A percentile compares a stretch with the other conserved stretches of the same genome.
These are phyloP conservation scores for Verticillium tricorpus DNA, from an alignment of 2,329 filamentous ascomycete genomes.

Conservation along the genomic window DNA sequence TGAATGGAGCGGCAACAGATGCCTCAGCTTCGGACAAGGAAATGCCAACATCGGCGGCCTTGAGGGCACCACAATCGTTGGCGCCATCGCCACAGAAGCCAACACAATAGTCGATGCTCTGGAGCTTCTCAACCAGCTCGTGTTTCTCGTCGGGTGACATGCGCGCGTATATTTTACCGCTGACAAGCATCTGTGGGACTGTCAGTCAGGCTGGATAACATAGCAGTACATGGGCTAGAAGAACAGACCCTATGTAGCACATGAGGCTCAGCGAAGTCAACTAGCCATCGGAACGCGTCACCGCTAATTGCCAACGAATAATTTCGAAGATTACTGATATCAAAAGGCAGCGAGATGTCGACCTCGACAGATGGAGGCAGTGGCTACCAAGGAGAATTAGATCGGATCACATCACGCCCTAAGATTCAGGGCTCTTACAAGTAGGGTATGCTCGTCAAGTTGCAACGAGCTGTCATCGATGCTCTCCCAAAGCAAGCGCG, in stretches of 20 bases:
- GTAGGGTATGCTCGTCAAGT: slow-evolving; percentile 74
- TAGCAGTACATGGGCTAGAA: neutral
- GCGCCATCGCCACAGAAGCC: slow-evolving; percentile 97
- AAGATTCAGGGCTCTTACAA: slow-evolving; percentile 37
- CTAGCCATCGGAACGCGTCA: slow-evolving; percentile 93
- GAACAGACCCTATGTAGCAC: slow-evolving; percentile 62
- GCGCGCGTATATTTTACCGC: slow-evolving; percentile 88
- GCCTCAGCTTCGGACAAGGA: slow-evolving; percentile 96
- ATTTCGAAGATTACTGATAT: slow-evolving; percentile 74
- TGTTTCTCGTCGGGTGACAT: slow-evolving; percentile 99
- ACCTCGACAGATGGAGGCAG: slow-evolving; percentile 62
- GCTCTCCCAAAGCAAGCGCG: slow-evolving; percentile 82
- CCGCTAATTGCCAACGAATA: slow-evolving; percentile 88
- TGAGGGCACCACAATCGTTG: slow-evolving; percentile 94
- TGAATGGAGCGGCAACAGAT: slow-evolving; percentile 96
- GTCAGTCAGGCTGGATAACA: neutral
- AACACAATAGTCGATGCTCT: slow-evolving; percentile 90
- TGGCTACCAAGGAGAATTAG: slow-evolving; percentile 45
- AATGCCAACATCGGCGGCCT: slow-evolving; percentile 95
- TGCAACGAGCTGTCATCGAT: slow-evolving; percentile 80
- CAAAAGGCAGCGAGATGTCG: slow-evolving; percentile 81
- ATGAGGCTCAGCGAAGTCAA: slow-evolving; percentile 83
- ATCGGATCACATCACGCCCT: neutral
- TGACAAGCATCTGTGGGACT: slow-evolving; percentile 69
- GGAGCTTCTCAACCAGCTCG: slow-evolving; percentile 93